Base-by-base conservation (phyloP, 352 stramenopile species). In the Globisporangium mamillatum region DNA sequence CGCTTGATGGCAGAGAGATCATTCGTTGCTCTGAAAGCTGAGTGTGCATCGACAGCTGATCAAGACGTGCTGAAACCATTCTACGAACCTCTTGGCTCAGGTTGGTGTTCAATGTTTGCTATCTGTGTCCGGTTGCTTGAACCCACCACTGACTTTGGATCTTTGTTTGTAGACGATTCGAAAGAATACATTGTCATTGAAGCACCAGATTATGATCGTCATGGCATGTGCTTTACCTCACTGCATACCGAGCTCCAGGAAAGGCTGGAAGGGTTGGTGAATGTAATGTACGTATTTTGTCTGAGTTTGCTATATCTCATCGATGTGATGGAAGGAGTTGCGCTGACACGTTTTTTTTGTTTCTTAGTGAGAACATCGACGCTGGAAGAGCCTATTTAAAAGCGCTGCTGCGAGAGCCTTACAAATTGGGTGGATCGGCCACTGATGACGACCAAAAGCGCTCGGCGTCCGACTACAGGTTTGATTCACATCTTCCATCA, bases 181-280 rank as follows among this genome's bases (percentile, higher is more conserved):
- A 86, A 80, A 65, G 58, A 63, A 53, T 83, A 71, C 34, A 64
- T 86, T 12, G 48, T 82, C 22, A 38, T 86, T 25, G 65, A 73
- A 36, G 60, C 72, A 18, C 56, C 69, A 3, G 70, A 86, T 14
- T 73, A 80, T 50, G 66, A 77, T 48, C 27, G 27, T 27, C 55
- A 63, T 41, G 55, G 63, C 8, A 27, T 29, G 27, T 38, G 38
- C 7, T 56, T 83, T 32, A 41, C 46, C 5, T 54, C 64, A 3
- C 34, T 81, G 24, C 52, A 69, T 54, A 73, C 74, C 22, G 54
- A 67, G 18, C 24, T 86, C 18, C 62, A 54, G 52, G 48, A 46
- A 5, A 52, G 41, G 6, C 5, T 56, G 20, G 20, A 53, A 14
- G 54, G n/a, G 18, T 36, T 69, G 24, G 54, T 69, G 38, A 8